Base-by-base conservation (phyloP, 306 rosid species). In the Macrotyloma uniflorum region DNA sequence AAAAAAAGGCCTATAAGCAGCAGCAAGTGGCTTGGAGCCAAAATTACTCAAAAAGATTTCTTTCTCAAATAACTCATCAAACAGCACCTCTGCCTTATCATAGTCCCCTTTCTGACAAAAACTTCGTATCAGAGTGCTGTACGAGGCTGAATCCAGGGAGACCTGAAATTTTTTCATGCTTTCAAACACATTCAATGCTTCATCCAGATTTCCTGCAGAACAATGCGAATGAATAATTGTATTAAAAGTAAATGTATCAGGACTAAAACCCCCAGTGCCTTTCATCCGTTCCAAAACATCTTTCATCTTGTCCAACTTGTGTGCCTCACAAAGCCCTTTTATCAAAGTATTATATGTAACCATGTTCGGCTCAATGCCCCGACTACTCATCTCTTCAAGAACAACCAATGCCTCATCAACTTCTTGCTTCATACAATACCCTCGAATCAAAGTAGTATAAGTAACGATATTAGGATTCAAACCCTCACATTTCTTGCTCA, bases 1-100 rank as follows among this genome's bases (percentile, higher is more conserved):
- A 68, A 93, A 87, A 20, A 93, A 86, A 47, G 86, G 90, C 43
- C 84, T 91, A 63, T 89, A 93, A 30, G 97, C 79, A 23, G 97
- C 98, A 57, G 86, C 93, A 81, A 93, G 85, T 45, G 98, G 98
- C 85, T 80, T 88, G 24, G 93, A 89, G 49, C 97, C 97, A 40
- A 45, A 62, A 8, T 71, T 83, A 22, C 86, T 49, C 13, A 82
- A 76, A 89, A 91, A 68, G 23, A 91, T 86, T 68, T 88, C 87
- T 84, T 86, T 88, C 74, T 85, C 87, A 28, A 70, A 67, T 42
- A 93, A 71, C 76, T 93, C 91, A 75, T 86, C 95, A 71, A n/a
- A n/a, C n/a, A n/a, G n/a, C n/a, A n/a, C n/a, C n/a, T n/a, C n/a
- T n/a, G n/a, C n/a, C n/a, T n/a, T n/a, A n/a, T n/a, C n/a, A n/a